Base-by-base conservation (phyloP, 306 rosid genomes). In the Lathyrus oleraceus region DNA sequence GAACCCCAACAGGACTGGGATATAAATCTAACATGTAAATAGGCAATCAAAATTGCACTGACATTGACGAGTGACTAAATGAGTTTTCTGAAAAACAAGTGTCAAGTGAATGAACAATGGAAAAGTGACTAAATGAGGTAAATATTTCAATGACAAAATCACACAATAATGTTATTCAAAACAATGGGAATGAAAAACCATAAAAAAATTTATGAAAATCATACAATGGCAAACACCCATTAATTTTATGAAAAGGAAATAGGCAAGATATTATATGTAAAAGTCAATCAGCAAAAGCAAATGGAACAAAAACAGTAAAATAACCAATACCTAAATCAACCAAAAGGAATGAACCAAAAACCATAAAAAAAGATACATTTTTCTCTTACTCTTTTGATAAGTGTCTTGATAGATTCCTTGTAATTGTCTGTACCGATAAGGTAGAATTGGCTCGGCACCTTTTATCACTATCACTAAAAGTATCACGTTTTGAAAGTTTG, bases 321-420 rank as follows among this genome's bases (percentile, higher is more conserved):
- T 36, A 60, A 1, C 21, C 53, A 40, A 48, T 12, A 15, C 53
- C 68, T 44, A 77, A 73, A 69, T 42, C 74, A 69, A 39, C 59
- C 48, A 32, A 51, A 48, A 36, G 38, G 15, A 48, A 44, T 51
- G 28, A 71, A 53, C 12, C 23, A 61, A 69, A 78, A 52, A 43
- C 4, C 74, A 58, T 27, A 65, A 76, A 67, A 76, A 67, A 30
- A 25, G 72, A 45, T 35, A 59, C 59, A 67, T 14, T 30, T 30
- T 61, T 44, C 61, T 44, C 86, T 75, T 70, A 92, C 96, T 10
- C 70, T 52, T 73, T 67, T 10, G 76, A 28, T 39, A 39, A 51
- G 81, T 57, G 42, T 57, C 85, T 72, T n/a, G 81, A 43, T 38
- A 52, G 25, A 20, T 71, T 51, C 75, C 78, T 83, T 52, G 51